These are phyloP conservation scores for Ophioceras dolichostomum DNA, from an alignment of 2,329 filamentous ascomycete species.

Conservation along the genomic window DNA sequence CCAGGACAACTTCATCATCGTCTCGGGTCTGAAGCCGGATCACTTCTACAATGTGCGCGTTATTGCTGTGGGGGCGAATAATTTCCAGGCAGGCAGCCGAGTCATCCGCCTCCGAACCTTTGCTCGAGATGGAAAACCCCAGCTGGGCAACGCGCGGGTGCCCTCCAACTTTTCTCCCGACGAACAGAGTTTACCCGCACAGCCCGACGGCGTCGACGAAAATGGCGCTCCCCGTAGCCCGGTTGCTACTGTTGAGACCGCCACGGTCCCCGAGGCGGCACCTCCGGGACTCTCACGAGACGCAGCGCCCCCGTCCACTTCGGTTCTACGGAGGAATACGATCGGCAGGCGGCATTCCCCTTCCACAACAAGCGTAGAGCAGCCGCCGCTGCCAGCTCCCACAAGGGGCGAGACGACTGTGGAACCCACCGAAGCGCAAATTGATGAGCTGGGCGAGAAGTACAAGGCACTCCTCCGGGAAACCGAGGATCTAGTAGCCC, in stretches of 20 bases:
- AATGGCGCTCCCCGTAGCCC: conserved; percentile 33
- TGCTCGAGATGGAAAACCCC: conserved; percentile 49
- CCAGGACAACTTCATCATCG: conserved; percentile 77
- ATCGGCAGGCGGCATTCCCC: conserved; percentile 67
- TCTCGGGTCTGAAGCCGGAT: conserved; percentile 74
- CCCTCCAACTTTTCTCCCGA: conserved; percentile 39
- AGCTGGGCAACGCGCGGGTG: conserved; percentile 41
- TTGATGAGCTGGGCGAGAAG: conserved; percentile 69
- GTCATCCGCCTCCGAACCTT: conserved; percentile 76
- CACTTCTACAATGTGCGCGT: conserved; percentile 91
- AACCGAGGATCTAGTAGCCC: conserved; percentile 63
- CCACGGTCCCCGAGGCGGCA: conserved; percentile 20
- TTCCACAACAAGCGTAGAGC: conserved; percentile 46
- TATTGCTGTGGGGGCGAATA: conserved; percentile 79
- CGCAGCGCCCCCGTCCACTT: conserved; percentile 11
- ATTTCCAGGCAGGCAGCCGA: conserved; percentile 82
- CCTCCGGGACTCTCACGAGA: conserved; percentile 7
- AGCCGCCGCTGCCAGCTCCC: conserved; percentile 15
- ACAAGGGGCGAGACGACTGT: conserved; percentile 28
- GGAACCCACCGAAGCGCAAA: conserved; percentile 49
- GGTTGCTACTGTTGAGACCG: conserved; percentile 48
- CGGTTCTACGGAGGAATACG: conserved; percentile 58
- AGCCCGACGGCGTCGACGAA: conserved; percentile 34
- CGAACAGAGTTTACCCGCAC: conserved; percentile 31
- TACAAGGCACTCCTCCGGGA: conserved; percentile 74